A percentile compares a stretch with the other conserved stretches of the same genome.
phyloP scores from a whole-genome alignment of 2,329 filamentous ascomycete genomes.

The Sclerotiophoma versabilis region DNA sequence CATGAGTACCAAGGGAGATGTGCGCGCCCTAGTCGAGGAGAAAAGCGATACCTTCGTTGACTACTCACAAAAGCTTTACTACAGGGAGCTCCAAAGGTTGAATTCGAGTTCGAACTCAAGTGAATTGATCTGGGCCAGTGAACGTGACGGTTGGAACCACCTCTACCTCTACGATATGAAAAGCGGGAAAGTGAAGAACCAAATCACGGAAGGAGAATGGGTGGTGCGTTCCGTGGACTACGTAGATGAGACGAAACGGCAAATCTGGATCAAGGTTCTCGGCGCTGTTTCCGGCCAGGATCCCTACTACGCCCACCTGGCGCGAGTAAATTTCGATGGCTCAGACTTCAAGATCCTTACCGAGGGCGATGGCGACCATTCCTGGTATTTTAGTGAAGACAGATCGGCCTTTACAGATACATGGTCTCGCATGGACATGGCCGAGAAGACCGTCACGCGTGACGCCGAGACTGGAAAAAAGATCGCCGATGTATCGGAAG shows the following conservation, averaged over 20 bases:
- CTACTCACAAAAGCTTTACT: conserved; percentile 28
- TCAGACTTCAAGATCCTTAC: conserved; percentile 35
- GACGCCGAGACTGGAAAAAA: conserved; percentile 31
- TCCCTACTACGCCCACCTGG: conserved; percentile 36
- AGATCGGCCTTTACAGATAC: conserved; percentile 29
- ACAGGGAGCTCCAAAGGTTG: conserved; percentile 13
- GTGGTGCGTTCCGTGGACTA: conserved; percentile 31
- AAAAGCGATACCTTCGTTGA: conserved; percentile 34
- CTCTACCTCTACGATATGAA: conserved; percentile 35
- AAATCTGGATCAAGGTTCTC: conserved; percentile 32
- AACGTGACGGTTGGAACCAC: conserved; percentile 40
- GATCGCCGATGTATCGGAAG: conserved; percentile 22
- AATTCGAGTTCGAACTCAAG: conserved; percentile 10
- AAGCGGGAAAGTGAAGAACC: conserved; percentile 48
- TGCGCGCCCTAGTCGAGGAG: conserved; percentile 33
- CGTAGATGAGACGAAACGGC: conserved; percentile 30
- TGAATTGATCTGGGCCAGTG: conserved; percentile 36
- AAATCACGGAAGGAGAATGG: conserved; percentile 51
- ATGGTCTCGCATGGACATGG: conserved; percentile 37
- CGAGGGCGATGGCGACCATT: conserved; percentile 31
- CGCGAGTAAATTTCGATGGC: conserved; percentile 37
- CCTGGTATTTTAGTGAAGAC: conserved; percentile 26
- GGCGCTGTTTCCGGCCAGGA: conserved; percentile 32
- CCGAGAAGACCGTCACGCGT: conserved; percentile 27
- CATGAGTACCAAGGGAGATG: conserved; percentile 27